Evolutionary conservation across 306 rosid genomes (phyloP), one percentile per base, ranked within the genome.

Genomic region (Adenanthera pavonina): DNA sequence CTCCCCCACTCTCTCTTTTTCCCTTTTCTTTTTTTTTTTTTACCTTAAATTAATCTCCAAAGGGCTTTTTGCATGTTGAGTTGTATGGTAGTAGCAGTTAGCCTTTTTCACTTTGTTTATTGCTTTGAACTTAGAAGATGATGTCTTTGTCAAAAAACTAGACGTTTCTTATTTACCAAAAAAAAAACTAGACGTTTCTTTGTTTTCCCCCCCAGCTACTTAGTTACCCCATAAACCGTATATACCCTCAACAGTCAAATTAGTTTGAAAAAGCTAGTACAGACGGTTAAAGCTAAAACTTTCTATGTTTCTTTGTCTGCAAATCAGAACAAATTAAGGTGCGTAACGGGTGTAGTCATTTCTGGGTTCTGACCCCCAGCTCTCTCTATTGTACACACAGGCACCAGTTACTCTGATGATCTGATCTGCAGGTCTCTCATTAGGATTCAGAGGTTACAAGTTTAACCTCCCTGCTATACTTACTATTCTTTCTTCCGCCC

Each of bases 341-440:
- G 59, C 3, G 54, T 14, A 49, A 69, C 20, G 20, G 75, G 57
- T 20, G 57, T 19, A 56, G 80, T 74, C 34, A 79, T 78, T 30
- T 57, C 78, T 70, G 49, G 12, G 19, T 47, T 70, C 41, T 77
- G 87, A 68, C 52, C 69, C 61, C 41, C 61, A 79, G 41, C 9
- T 70, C 67, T 47, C 20, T 73, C 76, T 69, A 51, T 72, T 10
- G 75, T 68, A 46, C 83, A 69, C 87, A 72, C 82, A 76, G 70
- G 20, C 64, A 68, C 60, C 13, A 56, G 59, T 82, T 68, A 74
- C 76, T 84, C 87, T 62, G 64, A 57, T 57, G 14, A 56, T 56
- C 34, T 56, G 33, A 56, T 56, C 84, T 25, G 74, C 56, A 44
- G 17, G 79, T 56, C 72, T 78, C 69, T 79, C 79, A n/a, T n/a